Base-by-base conservation (phyloP, 257 asterid species). In the Verbascum thapsus region DNA sequence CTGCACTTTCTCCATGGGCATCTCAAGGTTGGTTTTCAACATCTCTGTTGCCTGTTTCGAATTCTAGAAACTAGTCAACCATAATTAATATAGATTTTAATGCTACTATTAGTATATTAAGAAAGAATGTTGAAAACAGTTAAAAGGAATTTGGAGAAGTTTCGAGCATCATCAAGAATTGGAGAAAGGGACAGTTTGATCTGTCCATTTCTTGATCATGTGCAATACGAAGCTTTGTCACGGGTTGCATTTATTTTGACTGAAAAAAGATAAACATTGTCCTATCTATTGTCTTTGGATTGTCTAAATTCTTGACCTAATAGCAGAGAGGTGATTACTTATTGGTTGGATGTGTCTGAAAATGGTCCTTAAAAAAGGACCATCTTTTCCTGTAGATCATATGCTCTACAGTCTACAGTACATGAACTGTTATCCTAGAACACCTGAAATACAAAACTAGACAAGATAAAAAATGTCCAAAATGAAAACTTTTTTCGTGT, bases 1-100 rank as follows among this genome's bases (percentile, higher is more conserved):
- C 92, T 32, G 88, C 83, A 8, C 83, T 88, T 70, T 91, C 98
- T 66, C 97, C 95, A 35, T 86, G 96, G 95, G 76, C 98, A n/a
- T 87, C 98, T 39, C 85, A 81, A 83, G 98, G 96, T 88, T 53
- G 40, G 58, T 52, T 70, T 61, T 48, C 42, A 5, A n/a, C n/a
- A n/a, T n/a, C 32, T 26, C 5, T 15, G 10, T 68, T 43, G 53
- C 43, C 45, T 18, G 7, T 58, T 26, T 61, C 16, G 12, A 5
- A 20, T 8, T 57, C 44, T 37, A 35, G 42, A 44, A 22, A 4
- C 8, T 39, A 19, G 71, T 37, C 63, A 35, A 63, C 45, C 11
- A 26, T 20, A 47, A 2, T 30, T 8, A 45, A 49, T 16, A 3
- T 20, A 34, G n/a, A 17, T 19, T 58, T 32, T 64, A 22, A 13